These are phyloP conservation scores for Coemansia sp. DNA, from an alignment of 192 early-diverging fungal genomes.

Conservation along the genomic window DNA sequence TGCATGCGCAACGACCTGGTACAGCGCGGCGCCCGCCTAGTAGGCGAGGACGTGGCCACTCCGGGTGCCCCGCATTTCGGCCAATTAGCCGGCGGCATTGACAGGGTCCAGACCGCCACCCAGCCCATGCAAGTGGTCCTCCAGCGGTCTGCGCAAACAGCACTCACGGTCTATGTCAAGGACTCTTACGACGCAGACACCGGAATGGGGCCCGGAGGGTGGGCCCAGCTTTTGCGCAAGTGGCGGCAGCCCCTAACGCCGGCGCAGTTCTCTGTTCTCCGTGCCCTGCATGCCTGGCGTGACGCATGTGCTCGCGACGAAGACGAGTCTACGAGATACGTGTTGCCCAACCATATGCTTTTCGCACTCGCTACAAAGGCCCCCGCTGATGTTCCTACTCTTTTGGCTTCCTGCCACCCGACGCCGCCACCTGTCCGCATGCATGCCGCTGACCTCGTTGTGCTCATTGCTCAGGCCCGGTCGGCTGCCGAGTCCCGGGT, in stretches of 20 bases:
- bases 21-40: constrained; percentile 25
- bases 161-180: constrained; percentile 76
- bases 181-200: constrained; percentile 79
- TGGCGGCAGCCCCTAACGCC: constrained; percentile 60
- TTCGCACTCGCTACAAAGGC: constrained; percentile 70
- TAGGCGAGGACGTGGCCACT: constrained; percentile 55
- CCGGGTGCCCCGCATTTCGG: constrained; percentile 29
- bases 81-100: constrained; percentile 49
- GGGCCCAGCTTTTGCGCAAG: constrained; percentile 70
- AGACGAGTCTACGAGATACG: constrained; percentile 88
- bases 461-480: constrained; percentile 46
- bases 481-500: constrained; percentile 11
- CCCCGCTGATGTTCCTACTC: constrained; percentile 68
- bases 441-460: constrained; percentile 76
- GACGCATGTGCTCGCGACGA: constrained; percentile 89
- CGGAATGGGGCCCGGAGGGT: constrained; percentile 81
- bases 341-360: constrained; percentile 91
- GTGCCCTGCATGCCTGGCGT: constrained; percentile 91
- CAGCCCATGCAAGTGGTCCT: constrained; percentile 51
- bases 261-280: constrained; percentile 78
- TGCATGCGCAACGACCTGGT: constrained; percentile 86
- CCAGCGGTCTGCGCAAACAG: constrained; percentile 69
- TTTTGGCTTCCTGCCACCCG: constrained; percentile 78
- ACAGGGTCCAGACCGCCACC: constrained; percentile 19
- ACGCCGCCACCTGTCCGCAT: constrained; percentile 85